Percentiles rank a stretch among this genome's conserved stretches.
phyloP scores from a whole-genome alignment of 345 rosid species.

The Euphorbia tirucalli region DNA sequence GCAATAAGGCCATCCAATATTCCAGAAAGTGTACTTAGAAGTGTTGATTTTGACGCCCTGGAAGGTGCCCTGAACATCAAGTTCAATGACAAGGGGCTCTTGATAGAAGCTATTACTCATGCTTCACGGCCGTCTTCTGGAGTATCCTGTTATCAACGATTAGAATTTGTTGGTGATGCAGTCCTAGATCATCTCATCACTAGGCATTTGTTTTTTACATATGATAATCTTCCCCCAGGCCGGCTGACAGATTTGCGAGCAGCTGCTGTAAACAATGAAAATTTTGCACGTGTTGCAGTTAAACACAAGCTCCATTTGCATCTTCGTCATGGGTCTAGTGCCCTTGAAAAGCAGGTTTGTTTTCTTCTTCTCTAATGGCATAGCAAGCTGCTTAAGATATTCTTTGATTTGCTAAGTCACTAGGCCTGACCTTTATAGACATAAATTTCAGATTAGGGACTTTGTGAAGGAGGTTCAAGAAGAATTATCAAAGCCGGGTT shows the following conservation, averaged over 20 bases:
- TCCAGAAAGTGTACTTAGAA: conserved; percentile 71
- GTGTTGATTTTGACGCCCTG: conserved; percentile 69
- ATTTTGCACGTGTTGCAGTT: conserved; percentile 95
- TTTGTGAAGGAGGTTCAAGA: conserved; percentile 86
- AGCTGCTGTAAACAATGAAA: conserved; percentile 98
- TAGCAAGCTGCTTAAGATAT: not conserved
- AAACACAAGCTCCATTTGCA: conserved; percentile 87
- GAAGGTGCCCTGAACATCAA: conserved; percentile 66
- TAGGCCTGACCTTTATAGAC: conserved; percentile 17
- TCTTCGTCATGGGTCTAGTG: conserved; percentile 94
- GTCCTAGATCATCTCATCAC: conserved; percentile 96
- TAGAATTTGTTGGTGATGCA: conserved; percentile 98
- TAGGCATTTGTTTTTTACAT: conserved; percentile 81
- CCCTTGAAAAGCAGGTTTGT: conserved; percentile 91
- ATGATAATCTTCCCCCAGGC: conserved; percentile 91
- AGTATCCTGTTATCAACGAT: conserved; percentile 87
- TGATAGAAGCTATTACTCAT: conserved; percentile 92
- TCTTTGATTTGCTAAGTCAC: not conserved
- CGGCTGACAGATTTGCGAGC: conserved; percentile 97
- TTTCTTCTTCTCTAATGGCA: conserved; percentile 15
- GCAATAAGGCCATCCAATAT: conserved; percentile 42
- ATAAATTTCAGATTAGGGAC: conserved; percentile 67
- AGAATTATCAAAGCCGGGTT: conserved; percentile 79
- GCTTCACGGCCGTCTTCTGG: conserved; percentile 97
- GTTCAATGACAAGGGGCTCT: conserved; percentile 57